Base-by-base conservation (phyloP, 169 alveolate species). In the Eimeria falciformis region DNA sequence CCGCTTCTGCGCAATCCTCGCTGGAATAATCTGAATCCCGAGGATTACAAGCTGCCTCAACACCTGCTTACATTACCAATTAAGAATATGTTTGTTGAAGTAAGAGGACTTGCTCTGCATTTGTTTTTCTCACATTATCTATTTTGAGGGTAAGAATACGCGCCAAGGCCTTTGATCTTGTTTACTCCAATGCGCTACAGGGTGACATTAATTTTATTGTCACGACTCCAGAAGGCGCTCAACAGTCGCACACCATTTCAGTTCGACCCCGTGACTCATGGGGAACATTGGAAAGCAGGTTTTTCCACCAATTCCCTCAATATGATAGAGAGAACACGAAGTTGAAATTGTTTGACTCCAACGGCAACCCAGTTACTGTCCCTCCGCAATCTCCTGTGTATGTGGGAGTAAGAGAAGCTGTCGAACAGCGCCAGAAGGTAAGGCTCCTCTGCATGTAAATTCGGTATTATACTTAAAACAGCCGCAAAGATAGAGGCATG, bases 191-290 rank as follows among this genome's bases (percentile, higher is more conserved):
- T 53, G 40, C 40, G 40, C 40, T 27, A 50, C 90, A 81, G 90
- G 90, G 90, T 21, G 47, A 4, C 55, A 21, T 81, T 1, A 77
- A 81, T 0, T 81, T 81, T 56, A 23, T 81, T 37, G 77, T 81
- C 56, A 37, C 90, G 23, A 81, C 90, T 5, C 90, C 90, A 23
- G 58, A 37, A n/a, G 90, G 90, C 40, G 90, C 77, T 0, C 90
- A 81, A 53, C 77, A 55, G 56, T 65, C 90, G 25, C 77, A 81
- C 58, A 81, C 55, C 37, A 58, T 81, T 27, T 75, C 90, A 11
- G 29, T 81, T 33, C 90, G 90, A 18, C 90, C 90, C 40, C 77
- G 90, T 2, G 90, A 81, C 27, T 53, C 90, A 9, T 81, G 90
- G 90, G 77, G 55, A 11, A 18, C 23, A 56, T 71, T 75, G 5